Base-by-base conservation (phyloP, 805 yeast genomes). In the Debaryomyces castellii region DNA sequence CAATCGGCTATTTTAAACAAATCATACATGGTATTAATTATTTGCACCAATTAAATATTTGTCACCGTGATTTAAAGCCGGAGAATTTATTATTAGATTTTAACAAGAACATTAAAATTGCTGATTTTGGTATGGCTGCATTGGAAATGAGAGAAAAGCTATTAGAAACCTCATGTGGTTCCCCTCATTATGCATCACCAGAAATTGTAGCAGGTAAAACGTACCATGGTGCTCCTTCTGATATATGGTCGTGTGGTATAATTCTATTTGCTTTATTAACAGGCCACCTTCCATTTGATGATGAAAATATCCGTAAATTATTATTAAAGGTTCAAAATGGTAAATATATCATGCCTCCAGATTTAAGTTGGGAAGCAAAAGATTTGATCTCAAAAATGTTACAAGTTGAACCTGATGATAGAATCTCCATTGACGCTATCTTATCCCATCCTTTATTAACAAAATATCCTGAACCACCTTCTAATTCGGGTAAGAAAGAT, bases 111-210 rank as follows among this genome's bases (percentile, higher is more conserved):
- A 85, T 87, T 44, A 87, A 87, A 57, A 81, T 87, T 52, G 94
- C 94, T 3, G 95, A 87, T 67, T 87, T 87, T 59, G 95, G 95
- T 45, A 87, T 87, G 95, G 95, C 95, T 22, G 94, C 94, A 18
- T 70, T 87, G 49, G 92, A 87, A 61, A 77, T 82, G 50, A 81
- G 81, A 46, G 88, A 83, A 44, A 79, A 80, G 61, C 67, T 87
- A 44, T 69, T 87, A 43, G 89, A 85, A 62, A 87, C 95, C 4
- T 82, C 89, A 12, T 87, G 95, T 69, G 95, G 95, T 3, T 85
- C 91, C 18, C 95, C 95, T 16, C 95, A 87, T 68, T 87, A 87
- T 63, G 94, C 94, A 5, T 87, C 95, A 2, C 95, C 95, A 0
- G 95, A 87, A 65, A 87, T 87, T 51, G 92, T 87, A 16, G 77